A percentile compares a stretch with the other conserved stretches of the same genome.
Evolutionary conservation across 129 eudicot genomes (phyloP).

Genomic region (Rutidosis leptorrhynchoides): DNA sequence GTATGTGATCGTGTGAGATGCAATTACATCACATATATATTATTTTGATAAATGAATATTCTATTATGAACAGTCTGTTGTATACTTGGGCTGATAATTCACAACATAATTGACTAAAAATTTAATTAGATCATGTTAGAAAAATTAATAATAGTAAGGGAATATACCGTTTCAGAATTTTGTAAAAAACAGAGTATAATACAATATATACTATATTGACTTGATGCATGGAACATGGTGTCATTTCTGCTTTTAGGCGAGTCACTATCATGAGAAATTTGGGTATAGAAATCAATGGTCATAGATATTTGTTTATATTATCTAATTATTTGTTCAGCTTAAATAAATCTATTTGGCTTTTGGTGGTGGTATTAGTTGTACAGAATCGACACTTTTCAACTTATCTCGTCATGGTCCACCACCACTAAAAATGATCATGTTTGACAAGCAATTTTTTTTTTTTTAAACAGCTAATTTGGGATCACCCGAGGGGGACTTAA

Average conservation of each 20-base stretch:
- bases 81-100: not conserved
- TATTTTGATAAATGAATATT: not conserved
- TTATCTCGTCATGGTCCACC: conserved; percentile 13
- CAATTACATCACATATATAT: not conserved
- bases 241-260: not conserved
- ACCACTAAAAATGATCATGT: not conserved
- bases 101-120: not conserved
- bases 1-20: not conserved
- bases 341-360: conserved; percentile 2
- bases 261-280: conserved; percentile 14
- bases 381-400: conserved; percentile 2
- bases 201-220: not conserved
- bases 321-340: not conserved
- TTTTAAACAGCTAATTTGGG: no score
- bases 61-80: not conserved
- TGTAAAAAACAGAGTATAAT: not conserved
- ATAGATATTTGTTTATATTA: not conserved
- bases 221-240: not conserved
- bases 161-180: not conserved
- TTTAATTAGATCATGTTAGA: not conserved
- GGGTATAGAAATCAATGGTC: not conserved
- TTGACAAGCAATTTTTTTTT: not conserved
- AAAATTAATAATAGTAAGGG: not conserved
- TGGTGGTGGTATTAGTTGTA: conserved; percentile 10
- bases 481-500: no score